phyloP scores from a whole-genome alignment of 2,329 filamentous ascomycete genomes.

The Chaetomiaceae sp. region DNA sequence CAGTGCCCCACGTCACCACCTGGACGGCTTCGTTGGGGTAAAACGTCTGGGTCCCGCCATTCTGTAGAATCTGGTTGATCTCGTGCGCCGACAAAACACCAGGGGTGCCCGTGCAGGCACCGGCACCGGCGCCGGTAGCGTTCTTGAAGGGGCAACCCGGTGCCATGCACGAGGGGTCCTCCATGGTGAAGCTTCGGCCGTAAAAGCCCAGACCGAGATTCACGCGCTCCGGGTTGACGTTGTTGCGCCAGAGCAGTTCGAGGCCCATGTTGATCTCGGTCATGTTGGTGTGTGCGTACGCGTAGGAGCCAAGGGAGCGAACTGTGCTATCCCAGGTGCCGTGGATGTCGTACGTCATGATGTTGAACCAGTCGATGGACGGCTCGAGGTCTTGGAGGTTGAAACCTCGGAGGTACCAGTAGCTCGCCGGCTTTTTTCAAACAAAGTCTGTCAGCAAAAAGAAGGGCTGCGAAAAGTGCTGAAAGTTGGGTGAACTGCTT shows the following conservation, averaged over 20 bases:
- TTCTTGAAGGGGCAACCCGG: constrained; percentile 32
- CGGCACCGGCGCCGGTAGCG: constrained; percentile 26
- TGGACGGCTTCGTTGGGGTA: constrained; percentile 32
- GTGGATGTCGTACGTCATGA: constrained; percentile 8
- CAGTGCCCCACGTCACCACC: constrained; percentile 28
- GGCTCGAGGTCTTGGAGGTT: background rate
- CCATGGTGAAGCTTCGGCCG: constrained; percentile 34
- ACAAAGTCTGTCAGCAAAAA: no score
- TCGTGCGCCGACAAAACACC: constrained; percentile 34
- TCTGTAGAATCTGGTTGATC: constrained; percentile 29
- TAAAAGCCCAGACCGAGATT: constrained; percentile 45
- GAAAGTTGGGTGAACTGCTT: no score
- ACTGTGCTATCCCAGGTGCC: constrained; percentile 37
- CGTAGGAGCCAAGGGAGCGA: constrained; percentile 30
- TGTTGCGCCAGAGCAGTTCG: constrained; percentile 46
- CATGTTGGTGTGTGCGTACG: constrained; percentile 43
- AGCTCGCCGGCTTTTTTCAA: constrained; percentile 13
- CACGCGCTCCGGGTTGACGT: constrained; percentile 40
- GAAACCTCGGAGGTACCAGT: background rate
- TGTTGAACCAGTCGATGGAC: background rate
- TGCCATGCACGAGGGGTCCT: constrained; percentile 25
- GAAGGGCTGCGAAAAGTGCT: no score
- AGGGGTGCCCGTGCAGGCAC: constrained; percentile 29
- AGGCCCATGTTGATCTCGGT: constrained; percentile 43
- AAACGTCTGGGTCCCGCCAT: constrained; percentile 20